Evolutionary conservation across 495 filamentous ascomycete species (phyloP), one percentile per base, ranked within the genome.

Genomic region (Talaromyces stipitatus): DNA sequence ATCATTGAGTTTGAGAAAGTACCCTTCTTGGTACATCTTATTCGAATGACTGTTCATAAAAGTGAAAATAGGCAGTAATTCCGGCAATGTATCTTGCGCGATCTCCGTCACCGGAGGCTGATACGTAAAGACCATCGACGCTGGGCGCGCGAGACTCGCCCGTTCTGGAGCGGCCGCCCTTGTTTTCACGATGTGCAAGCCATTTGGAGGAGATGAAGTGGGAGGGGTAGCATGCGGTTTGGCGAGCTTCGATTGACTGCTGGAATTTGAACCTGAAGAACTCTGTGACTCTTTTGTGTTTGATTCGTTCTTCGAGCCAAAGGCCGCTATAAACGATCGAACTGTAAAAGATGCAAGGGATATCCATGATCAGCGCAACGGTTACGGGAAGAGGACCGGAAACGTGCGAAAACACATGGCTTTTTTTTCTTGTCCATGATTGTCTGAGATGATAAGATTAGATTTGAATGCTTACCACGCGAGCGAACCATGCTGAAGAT

Each of bases 21-120:
- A 98, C 12, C 94, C 94, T 72, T 98, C 94, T 46, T 96, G 90
- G 67, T 97, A 98, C 48, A 97, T 75, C 73, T 97, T 98, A 69
- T 96, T 97, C 10, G 82, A 84, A 71, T 97, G 95, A 69, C 87
- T 95, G 71, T 96, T 98, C 50, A 98, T 81, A 64, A 89, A 92
- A 53, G 82, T 88, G 70, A 97, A 97, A 61, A 97, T 94, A 23
- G 90, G 94, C 69, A 90, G 88, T 30, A 98, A 78, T 74, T 98
- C 94, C 4, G 95, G 89, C 29, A 90, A 82, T 8, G 91, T 97
- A 63, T 96, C 90, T 52, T 84, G 77, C 59, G 81, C 83, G 50
- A 95, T 82, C 59, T 95, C 86, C 83, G 96, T 88, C 61, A 89
- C 69, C 58, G 89, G 91, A 60, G 92, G 95, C 60, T 94, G 88